These are phyloP conservation scores for Candida rishiriensis DNA, from an alignment of 805 yeast genomes.

Conservation along the genomic window DNA sequence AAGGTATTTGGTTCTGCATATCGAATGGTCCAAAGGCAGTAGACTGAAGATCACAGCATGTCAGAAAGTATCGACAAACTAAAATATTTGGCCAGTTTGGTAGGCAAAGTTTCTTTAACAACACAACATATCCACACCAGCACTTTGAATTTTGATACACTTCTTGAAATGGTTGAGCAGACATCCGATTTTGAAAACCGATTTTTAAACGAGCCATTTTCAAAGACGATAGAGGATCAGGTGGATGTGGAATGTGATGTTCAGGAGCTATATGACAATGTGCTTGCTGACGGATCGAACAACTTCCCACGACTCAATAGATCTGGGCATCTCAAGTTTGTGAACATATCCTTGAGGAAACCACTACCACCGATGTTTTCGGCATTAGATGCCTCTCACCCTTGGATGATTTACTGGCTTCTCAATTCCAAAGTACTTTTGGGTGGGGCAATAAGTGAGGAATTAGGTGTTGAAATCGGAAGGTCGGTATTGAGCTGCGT, in stretches of 20 bases:
- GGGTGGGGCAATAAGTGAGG: constrained; percentile 27
- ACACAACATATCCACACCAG: not conserved
- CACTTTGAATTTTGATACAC: constrained; percentile 21
- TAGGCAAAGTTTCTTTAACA: not conserved
- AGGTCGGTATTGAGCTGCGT: constrained; percentile 27
- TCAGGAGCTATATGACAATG: constrained; percentile 28
- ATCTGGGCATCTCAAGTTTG: constrained; percentile 40
- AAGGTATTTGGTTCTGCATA: not conserved
- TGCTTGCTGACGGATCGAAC: constrained; percentile 27
- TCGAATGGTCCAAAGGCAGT: not conserved
- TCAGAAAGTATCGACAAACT: constrained; percentile 4
- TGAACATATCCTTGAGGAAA: constrained; percentile 35
- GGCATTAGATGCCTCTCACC: constrained; percentile 80
- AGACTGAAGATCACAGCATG: not conserved
- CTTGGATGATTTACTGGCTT: constrained; percentile 90
- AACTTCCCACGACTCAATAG: constrained; percentile 26
- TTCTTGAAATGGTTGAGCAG: constrained; percentile 20
- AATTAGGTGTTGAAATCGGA: constrained; percentile 21
- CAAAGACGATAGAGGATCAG: constrained; percentile 37
- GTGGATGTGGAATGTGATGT: constrained; percentile 33
- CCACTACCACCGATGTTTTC: constrained; percentile 48
- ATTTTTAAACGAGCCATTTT: constrained; percentile 18
- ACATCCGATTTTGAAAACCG: constrained; percentile 8
- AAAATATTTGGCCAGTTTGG: constrained; percentile 2
- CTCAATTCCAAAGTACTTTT: constrained; percentile 48